Base-by-base conservation (phyloP, 208 protist genomes). In the Borovskyia barvae region DNA sequence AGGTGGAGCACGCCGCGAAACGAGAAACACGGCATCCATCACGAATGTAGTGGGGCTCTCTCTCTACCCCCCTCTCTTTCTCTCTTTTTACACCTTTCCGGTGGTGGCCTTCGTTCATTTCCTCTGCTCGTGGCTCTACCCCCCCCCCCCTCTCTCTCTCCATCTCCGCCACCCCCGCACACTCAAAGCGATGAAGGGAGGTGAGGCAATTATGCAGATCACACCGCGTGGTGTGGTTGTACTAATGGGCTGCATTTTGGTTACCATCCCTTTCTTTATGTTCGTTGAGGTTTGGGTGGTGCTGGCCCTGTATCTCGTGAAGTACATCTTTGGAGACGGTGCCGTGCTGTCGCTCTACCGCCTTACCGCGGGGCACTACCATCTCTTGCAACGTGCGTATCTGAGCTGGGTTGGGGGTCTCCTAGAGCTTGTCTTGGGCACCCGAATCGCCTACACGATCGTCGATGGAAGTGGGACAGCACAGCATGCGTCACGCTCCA, bases 361-460 rank as follows among this genome's bases (percentile, higher is more conserved):
- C 5, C 1, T 73, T 35, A 75, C 48, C 43, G 65, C 71, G 35
- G 12, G 22, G 1, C 69, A 53, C 43, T 59, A 79, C 46, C 61
- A 77, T 54, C 48, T 67, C 15, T 5, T 84, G 5, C 62, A 82
- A 50, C 32, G 62, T 11, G 29, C 72, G 24, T 94, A 75, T 63
- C 72, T 87, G 30, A 39, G 17, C 5, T 61, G 82, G 37, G 64
- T 92, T 9, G 60, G 51, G 1, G 47, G 70, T 6, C 28, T 77
- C 26, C 28, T 94, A 30, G 80, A 92, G 75, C 56, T 80, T 11
- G 46, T 83, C 0, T 45, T 88, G 5, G 69, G 72, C 30, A 80
- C 79, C 5, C 66, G 67, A 8, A 42, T 94, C 35, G 72, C 77
- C 6, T 91, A 88, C 72, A 87, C 79, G 7, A 26, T 94, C 25